phyloP scores from a whole-genome alignment of 1,284 basidiomycete species.

The Peniophora sp. region DNA sequence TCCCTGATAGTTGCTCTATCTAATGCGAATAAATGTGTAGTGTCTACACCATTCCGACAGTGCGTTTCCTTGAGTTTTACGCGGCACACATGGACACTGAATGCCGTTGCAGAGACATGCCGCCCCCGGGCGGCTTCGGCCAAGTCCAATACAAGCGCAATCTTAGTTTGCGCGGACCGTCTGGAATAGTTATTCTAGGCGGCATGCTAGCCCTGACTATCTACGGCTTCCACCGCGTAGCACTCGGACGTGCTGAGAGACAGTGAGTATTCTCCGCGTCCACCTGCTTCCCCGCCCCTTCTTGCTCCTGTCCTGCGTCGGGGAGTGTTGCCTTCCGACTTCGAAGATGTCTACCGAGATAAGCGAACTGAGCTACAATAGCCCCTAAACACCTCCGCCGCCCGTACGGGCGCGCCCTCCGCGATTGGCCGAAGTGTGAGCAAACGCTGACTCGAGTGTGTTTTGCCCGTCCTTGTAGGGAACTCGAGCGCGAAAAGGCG shows the following conservation, averaged over 20 bases:
- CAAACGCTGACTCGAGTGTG: neutral
- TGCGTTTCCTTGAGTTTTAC: conserved; percentile 26
- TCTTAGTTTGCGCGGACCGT: conserved; percentile 87
- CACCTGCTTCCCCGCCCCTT: conserved; percentile 9
- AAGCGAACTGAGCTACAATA: too few species aligned
- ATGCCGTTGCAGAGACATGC: conserved; percentile 75
- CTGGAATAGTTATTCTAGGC: conserved; percentile 81
- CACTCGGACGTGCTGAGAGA: conserved; percentile 55
- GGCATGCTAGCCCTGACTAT: conserved; percentile 80
- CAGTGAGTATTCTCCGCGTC: conserved; percentile 48
- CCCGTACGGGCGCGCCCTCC: too few species aligned
- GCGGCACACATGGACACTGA: conserved; percentile 3
- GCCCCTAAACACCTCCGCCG: too few species aligned
- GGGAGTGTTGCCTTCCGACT: neutral
- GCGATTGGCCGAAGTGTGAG: too few species aligned
- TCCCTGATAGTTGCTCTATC: neutral
- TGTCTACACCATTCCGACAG: conserved; percentile 64
- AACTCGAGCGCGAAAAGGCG: conserved; percentile 87
- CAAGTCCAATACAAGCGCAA: conserved; percentile 94
- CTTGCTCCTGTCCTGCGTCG: conserved; percentile 23
- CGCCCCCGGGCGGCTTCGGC: conserved; percentile 90
- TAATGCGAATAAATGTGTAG: conserved; percentile 23
- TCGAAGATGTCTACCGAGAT: neutral
- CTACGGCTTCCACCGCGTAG: conserved; percentile 91
- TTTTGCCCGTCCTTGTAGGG: conserved; percentile 41